These are phyloP conservation scores for Colletotrichum sublineola DNA, from an alignment of 2,329 filamentous ascomycete genomes.

Conservation along the genomic window DNA sequence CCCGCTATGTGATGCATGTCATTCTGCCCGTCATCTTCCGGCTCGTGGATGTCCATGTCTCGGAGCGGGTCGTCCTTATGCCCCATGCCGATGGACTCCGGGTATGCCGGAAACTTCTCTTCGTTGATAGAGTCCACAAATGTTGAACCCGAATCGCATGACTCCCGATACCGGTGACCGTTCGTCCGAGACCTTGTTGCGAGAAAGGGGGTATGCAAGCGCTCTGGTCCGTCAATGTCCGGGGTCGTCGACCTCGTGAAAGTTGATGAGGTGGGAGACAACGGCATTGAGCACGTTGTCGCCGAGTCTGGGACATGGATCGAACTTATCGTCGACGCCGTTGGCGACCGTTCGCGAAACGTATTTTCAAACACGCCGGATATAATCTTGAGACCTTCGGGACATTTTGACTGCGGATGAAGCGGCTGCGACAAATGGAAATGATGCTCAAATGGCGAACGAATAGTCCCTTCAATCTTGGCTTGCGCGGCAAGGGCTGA, in stretches of 20 bases:
- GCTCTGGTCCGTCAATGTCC: constrained; percentile 38
- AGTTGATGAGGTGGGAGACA: constrained; percentile 43
- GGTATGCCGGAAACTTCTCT: constrained; percentile 38
- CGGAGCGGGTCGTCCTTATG: constrained; percentile 48
- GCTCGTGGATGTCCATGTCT: constrained; percentile 46
- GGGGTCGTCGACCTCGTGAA: constrained; percentile 43
- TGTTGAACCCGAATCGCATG: constrained; percentile 54
- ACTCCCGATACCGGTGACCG: constrained; percentile 42
- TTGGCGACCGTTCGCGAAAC: constrained; percentile 50
- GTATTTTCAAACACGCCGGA: constrained; percentile 28
- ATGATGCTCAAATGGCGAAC: constrained; percentile 32
- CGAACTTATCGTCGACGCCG: constrained; percentile 54
- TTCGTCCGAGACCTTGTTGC: constrained; percentile 21
- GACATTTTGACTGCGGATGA: constrained; percentile 34
- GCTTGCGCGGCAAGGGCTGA: constrained; percentile 14
- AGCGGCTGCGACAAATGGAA: constrained; percentile 27
- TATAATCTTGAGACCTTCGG: constrained; percentile 40
- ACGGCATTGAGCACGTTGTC: constrained; percentile 52
- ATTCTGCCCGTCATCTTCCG: constrained; percentile 18
- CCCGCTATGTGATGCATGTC: constrained; percentile 21
- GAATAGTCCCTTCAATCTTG: constrained; percentile 31
- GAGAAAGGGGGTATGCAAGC: constrained; percentile 34
- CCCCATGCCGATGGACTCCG: constrained; percentile 20
- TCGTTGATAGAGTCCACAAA: constrained; percentile 47
- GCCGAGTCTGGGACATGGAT: constrained; percentile 55